These are phyloP conservation scores for Microbotryum lychnidis-dioicae DNA, from an alignment of 1,284 basidiomycete species.

Conservation along the genomic window DNA sequence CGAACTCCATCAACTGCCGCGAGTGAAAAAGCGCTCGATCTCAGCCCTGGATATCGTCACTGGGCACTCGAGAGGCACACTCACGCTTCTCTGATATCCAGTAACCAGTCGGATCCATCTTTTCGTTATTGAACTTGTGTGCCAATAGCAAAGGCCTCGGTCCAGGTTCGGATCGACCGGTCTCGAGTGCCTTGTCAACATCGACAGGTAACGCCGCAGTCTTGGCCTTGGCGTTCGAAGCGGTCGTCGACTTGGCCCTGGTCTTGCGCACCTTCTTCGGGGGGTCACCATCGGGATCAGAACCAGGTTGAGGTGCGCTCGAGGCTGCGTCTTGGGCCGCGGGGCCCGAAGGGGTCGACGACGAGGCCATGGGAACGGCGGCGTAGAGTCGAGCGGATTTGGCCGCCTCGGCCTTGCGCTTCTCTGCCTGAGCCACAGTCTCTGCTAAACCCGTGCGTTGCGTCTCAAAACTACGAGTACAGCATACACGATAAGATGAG, in stretches of 20 bases:
- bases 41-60: not conserved
- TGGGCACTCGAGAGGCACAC: constrained; percentile 42
- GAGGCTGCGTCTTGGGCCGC: too few relatives aligned
- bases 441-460: too few relatives aligned
- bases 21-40: not conserved
- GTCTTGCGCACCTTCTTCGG: too few relatives aligned
- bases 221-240: constrained; percentile 1
- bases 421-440: too few relatives aligned
- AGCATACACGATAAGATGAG: too few relatives aligned
- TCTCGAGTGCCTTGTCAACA: constrained; percentile 4
- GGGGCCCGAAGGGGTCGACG: too few relatives aligned
- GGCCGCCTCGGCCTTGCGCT: too few relatives aligned
- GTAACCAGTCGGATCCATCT: constrained; percentile 53
- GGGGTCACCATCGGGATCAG: not conserved
- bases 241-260: too few relatives aligned
- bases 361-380: too few relatives aligned
- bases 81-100: constrained; percentile 61
- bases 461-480: too few relatives aligned
- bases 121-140: constrained; percentile 53
- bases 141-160: constrained; percentile 48
- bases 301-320: not conserved
- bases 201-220: constrained; percentile 11
- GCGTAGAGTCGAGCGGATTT: too few relatives aligned
- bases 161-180: constrained; percentile 31
- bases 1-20: constrained; percentile 41